phyloP scores from a whole-genome alignment of 805 yeast species.

The Starmera amethionina region DNA sequence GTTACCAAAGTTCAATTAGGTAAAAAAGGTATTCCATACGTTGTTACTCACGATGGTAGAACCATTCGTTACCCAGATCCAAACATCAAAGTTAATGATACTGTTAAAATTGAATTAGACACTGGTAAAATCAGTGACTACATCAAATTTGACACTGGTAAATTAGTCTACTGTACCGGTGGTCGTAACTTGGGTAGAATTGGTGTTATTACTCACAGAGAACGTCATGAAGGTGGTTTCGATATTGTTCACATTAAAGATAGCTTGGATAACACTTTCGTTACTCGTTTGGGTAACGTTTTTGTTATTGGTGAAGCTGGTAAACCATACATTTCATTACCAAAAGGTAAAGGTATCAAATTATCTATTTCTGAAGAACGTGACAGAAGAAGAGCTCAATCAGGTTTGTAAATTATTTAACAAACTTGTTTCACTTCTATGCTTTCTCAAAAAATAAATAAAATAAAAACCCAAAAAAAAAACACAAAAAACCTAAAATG shows the following conservation, averaged over 20 bases:
- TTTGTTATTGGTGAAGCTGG: slow-evolving; percentile 85
- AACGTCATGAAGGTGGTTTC: slow-evolving; percentile 97
- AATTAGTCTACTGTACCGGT: slow-evolving; percentile 88
- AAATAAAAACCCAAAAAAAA: no score
- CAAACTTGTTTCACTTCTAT: no score
- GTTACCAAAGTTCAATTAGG: slow-evolving; percentile 98
- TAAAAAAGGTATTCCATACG: slow-evolving; percentile 97
- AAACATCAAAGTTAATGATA: slow-evolving; percentile 90
- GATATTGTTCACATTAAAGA: slow-evolving; percentile 96
- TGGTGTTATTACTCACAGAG: slow-evolving; percentile 93
- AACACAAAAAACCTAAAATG: no score
- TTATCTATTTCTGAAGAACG: slow-evolving; percentile 94
- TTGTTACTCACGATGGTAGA: slow-evolving; percentile 99
- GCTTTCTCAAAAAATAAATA: no score
- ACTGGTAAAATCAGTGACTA: slow-evolving; percentile 88
- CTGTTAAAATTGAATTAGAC: slow-evolving; percentile 94
- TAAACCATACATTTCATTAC: slow-evolving; percentile 88
- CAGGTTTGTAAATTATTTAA: slow-evolving; percentile 11
- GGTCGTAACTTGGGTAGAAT: slow-evolving; percentile 98
- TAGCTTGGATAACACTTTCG: slow-evolving; percentile 88
- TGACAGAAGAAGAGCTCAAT: slow-evolving; percentile 92
- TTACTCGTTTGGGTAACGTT: slow-evolving; percentile 88
- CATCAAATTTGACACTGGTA: slow-evolving; percentile 90
- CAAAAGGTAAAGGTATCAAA: slow-evolving; percentile 99
- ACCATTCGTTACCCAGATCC: slow-evolving; percentile 99